These are phyloP conservation scores for Gossypium trilobum DNA, from an alignment of 441 rosid genomes.

Conservation along the genomic window DNA sequence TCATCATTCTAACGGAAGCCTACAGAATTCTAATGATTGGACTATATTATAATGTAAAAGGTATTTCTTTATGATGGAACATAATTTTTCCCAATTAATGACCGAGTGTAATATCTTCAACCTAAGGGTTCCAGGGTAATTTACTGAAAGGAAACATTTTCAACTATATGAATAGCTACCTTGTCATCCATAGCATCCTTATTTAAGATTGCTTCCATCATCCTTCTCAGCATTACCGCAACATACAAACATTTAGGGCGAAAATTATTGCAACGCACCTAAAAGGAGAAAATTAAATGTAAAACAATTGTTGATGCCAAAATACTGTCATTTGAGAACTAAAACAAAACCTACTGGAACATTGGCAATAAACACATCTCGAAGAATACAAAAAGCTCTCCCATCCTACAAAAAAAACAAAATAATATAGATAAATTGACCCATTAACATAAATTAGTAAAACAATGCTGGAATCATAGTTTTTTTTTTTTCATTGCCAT, in stretches of 20 bases:
- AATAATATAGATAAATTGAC: neutral
- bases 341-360: slow-evolving; percentile 57
- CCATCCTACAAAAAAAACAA: slow-evolving; percentile 40
- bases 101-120: neutral
- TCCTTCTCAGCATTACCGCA: slow-evolving; percentile 90
- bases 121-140: neutral
- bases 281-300: slow-evolving; percentile 19
- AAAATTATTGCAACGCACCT: slow-evolving; percentile 64
- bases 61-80: neutral
- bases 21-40: neutral
- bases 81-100: neutral
- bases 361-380: slow-evolving; percentile 78
- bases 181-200: slow-evolving; percentile 98
- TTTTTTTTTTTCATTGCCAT: neutral
- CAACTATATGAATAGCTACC: slow-evolving; percentile 33
- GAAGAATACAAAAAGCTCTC: slow-evolving; percentile 53
- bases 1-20: neutral
- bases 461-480: neutral
- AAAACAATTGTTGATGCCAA: slow-evolving; percentile 8
- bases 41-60: neutral
- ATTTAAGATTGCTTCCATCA: slow-evolving; percentile 87
- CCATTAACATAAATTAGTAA: neutral
- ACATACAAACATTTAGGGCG: slow-evolving; percentile 90
- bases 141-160: neutral
- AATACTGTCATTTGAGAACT: neutral